Conservation (phyloP, 2,329 filamentous ascomycete genomes). For the Colletotrichum horii region DNA sequence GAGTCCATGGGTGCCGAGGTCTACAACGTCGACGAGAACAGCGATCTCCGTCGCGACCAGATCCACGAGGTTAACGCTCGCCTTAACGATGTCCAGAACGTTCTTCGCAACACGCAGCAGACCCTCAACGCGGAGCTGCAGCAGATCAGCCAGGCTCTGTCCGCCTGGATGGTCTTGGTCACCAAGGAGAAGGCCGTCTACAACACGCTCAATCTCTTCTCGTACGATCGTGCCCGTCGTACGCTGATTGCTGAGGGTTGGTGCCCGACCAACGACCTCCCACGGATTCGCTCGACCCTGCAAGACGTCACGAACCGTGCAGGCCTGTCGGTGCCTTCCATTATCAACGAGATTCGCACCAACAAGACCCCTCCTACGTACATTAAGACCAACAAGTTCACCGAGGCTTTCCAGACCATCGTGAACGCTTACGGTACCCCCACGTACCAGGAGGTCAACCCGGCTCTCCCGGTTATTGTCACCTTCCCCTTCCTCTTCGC, state of each 20-base stretch:
- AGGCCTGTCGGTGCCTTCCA: constrained; percentile 94
- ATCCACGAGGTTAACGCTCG: constrained; percentile 97
- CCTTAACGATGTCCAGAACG: constrained; percentile 87
- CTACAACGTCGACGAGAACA: constrained; percentile 97
- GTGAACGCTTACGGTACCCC: constrained; percentile 98
- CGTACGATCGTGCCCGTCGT: constrained; percentile 93
- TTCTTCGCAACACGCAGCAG: constrained; percentile 92
- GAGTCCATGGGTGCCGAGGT: constrained; percentile 95
- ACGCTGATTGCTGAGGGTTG: constrained; percentile 97
- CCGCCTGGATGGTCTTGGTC: constrained; percentile 96
- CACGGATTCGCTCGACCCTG: constrained; percentile 88
- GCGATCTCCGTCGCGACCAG: constrained; percentile 92
- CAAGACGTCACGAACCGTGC: constrained; percentile 97
- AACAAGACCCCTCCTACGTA: constrained; percentile 98
- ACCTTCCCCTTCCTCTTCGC: constrained; percentile 99
- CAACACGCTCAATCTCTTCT: constrained; percentile 93
- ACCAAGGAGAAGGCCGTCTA: constrained; percentile 99
- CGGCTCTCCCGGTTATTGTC: constrained; percentile 90
- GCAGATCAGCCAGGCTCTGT: constrained; percentile 90
- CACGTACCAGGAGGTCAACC: constrained; percentile 97
- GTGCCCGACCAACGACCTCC: constrained; percentile 91
- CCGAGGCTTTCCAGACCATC: constrained; percentile 97
- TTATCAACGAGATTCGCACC: constrained; percentile 96
- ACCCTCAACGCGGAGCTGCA: constrained; percentile 92
- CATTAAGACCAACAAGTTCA: constrained; percentile 98